Conservation (phyloP, 2,329 filamentous ascomycete genomes). For the Fusarium fracticaudum region DNA sequence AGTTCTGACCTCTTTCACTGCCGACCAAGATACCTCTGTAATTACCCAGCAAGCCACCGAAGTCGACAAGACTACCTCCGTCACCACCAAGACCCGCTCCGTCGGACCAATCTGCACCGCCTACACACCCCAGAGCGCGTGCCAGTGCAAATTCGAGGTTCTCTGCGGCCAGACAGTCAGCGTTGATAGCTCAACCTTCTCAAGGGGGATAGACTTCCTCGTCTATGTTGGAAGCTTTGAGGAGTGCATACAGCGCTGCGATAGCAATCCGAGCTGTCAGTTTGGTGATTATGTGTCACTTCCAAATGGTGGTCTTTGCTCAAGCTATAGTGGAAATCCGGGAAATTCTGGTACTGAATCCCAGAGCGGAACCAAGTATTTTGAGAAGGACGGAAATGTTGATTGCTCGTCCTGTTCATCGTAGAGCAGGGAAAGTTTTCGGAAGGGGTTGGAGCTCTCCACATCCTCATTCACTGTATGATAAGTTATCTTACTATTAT, state of each 20-base stretch:
- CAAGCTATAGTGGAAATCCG: background rate
- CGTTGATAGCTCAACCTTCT: rapidly evolving
- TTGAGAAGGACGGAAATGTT: background rate
- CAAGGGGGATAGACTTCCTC: background rate
- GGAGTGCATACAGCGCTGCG: background rate
- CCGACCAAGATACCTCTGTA: rapidly evolving
- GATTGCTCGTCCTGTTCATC: background rate
- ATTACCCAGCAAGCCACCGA: background rate
- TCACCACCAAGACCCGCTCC: background rate
- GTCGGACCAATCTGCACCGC: background rate
- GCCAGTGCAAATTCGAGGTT: background rate
- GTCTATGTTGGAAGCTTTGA: background rate
- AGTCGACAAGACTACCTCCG: background rate
- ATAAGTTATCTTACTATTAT: rapidly evolving
- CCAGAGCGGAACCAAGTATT: background rate
- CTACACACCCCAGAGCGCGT: background rate
- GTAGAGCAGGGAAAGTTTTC: background rate
- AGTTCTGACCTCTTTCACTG: rapidly evolving
- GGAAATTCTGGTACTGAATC: rapidly evolving
- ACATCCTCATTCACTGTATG: rapidly evolving
- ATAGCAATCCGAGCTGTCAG: background rate
- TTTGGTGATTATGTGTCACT: background rate
- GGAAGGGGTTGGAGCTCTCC: rapidly evolving
- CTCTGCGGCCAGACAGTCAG: rapidly evolving
- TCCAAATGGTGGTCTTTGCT: background rate